Base-by-base conservation (phyloP, 1,284 basidiomycete genomes). In the Neotropicomus parvogracilis region DNA sequence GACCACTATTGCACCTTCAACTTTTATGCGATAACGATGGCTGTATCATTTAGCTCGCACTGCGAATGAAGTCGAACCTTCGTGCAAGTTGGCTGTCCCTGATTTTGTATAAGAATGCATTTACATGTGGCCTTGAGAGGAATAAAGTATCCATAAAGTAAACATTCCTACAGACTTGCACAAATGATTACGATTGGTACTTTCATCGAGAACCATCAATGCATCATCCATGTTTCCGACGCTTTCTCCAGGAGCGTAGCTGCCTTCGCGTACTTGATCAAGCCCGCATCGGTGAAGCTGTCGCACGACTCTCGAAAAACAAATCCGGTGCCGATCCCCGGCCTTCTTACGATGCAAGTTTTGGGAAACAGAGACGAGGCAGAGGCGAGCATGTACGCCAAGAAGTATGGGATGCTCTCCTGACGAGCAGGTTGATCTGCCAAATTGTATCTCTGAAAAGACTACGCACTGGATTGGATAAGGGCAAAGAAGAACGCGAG, bases 31-130 rank as follows among this genome's bases (percentile, higher is more conserved):
- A 40, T 29, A 9, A 26, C 17, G 33, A 38, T 21, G 36, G 52
- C 19, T 55, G 55, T 46, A 55, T 44, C 26, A 45, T 40, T n/a
- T 40, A 58, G 16, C n/a, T 34, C 20, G n/a, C 21, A 45, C 14
- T 11, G 12, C 27, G 21, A 46, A 46, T 46, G 20, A 35, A 24
- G 5, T 24, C 24, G 24, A 24, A 24, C 24, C 8, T 24, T 24
- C 5, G 24, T 24, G 24, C 24, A 24, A 24, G 24, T 24, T 24
- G 24, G 24, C 24, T 24, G 8, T 24, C 8, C 4, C 8, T 24
- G 24, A 8, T 8, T 24, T 24, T 24, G 24, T 24, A 24, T 24
- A 24, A 24, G 24, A 24, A 5, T 24, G 8, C 8, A 24, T 24
- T 24, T 8, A 24, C 24, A 24, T 24, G 8, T 5, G 24, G 8